Base-by-base conservation (phyloP, 148 eudicot genomes). In the Linanthus parryae region DNA sequence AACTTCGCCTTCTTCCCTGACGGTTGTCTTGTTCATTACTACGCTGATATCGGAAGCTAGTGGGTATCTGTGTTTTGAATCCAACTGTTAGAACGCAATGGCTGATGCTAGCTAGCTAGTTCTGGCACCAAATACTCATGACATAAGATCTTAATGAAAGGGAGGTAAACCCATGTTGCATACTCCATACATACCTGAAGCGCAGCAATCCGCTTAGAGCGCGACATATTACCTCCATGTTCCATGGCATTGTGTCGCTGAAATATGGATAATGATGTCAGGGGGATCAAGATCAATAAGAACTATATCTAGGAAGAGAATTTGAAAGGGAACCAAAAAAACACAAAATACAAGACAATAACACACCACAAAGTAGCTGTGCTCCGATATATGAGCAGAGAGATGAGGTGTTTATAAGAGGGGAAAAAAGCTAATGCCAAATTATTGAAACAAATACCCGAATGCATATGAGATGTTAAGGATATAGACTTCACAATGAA, bases 161-260 rank as follows among this genome's bases (percentile, higher is more conserved):
- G 29, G 47, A n/a, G n/a, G n/a, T n/a, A n/a, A n/a, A n/a, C n/a
- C n/a, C n/a, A n/a, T n/a, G n/a, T n/a, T n/a, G n/a, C n/a, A n/a
- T n/a, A n/a, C n/a, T 8, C 28, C 8, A 48, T 16, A 27, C 54
- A 20, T 70, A 61, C 98, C 90, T 86, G 95, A 36, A 92, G 94
- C 50, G 72, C 99, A 69, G 94, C 83, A 67, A 69, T 87, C 33
- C 99, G 90, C 73, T 87, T 53, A 14, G 96, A 84, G 51, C 99
- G 85, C 40, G 99, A 92, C 96, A 92, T 84, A 55, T 72, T 85
- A 26, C 99, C 99, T 22, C 99, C 99, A 73, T 92, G 99, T 62
- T 92, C 96, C 68, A 75, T 27, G 56, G 96, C 74, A 76, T 80
- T 92, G 59, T 92, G 99, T 65, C 88, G 81, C 99, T 92, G 77